These are phyloP conservation scores for Coelastrella sp. DNA, from an alignment of 139 green algal genomes.

Conservation along the genomic window DNA sequence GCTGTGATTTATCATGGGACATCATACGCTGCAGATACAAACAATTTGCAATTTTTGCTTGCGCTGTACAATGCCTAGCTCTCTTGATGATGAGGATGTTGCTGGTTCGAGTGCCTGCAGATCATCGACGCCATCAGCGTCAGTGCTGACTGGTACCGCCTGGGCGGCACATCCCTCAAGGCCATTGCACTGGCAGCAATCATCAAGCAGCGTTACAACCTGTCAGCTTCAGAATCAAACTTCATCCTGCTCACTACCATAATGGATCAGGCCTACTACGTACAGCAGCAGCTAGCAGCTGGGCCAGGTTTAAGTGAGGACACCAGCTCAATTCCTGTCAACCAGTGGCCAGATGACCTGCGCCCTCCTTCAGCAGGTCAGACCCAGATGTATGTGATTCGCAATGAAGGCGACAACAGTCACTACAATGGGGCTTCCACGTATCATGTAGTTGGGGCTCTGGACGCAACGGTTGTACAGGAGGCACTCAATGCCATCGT, in stretches of 20 bases:
- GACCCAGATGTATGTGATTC: background rate
- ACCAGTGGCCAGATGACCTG: background rate
- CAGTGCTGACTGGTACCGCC: background rate
- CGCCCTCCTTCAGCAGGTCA: background rate
- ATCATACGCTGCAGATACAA: too few relatives aligned
- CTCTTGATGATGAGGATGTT: too few relatives aligned
- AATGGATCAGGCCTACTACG: background rate
- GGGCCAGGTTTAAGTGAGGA: background rate
- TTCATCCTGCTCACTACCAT: background rate
- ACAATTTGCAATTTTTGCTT: too few relatives aligned
- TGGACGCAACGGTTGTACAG: background rate
- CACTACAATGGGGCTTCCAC: background rate
- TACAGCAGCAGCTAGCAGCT: background rate
- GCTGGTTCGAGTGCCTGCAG: background rate
- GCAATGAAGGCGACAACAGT: background rate
- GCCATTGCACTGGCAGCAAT: background rate
- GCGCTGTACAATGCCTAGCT: too few relatives aligned
- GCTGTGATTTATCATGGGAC: too few relatives aligned
- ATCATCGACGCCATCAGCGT: background rate
- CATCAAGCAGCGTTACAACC: background rate
- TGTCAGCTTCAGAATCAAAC: background rate
- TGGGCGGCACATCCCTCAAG: background rate
- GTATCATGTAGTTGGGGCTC: background rate
- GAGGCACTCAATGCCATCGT: background rate
- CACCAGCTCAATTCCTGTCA: background rate